phyloP scores from a whole-genome alignment of 371 early-diverging fungal species.

The Mucor saturninus region DNA sequence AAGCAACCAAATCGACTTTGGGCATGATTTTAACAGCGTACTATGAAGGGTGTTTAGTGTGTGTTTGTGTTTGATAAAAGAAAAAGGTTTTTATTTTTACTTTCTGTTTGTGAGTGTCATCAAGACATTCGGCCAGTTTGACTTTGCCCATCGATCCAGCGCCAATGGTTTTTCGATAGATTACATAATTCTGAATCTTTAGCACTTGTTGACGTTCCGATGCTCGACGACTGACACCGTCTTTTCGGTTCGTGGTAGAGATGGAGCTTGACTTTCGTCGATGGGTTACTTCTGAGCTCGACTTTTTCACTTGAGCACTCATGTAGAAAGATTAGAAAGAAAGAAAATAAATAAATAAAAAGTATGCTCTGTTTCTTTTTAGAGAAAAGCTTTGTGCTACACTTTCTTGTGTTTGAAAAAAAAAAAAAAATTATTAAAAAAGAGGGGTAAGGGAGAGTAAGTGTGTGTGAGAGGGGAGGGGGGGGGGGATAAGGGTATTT shows the following conservation, averaged over 20 bases:
- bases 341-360: constrained; percentile 8
- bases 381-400: constrained; percentile 9
- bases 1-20: constrained; percentile 36
- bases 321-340: not conserved
- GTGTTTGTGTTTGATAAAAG: not conserved
- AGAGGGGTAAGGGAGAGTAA: not conserved
- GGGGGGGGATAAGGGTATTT: not conserved
- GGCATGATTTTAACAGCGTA: constrained; percentile 61
- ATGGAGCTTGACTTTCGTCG: constrained; percentile 19
- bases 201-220: constrained; percentile 46
- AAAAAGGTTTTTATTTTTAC: constrained; percentile 19
- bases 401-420: not conserved
- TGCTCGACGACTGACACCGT: constrained; percentile 30
- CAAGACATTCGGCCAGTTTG: constrained; percentile 79
- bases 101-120: constrained; percentile 44
- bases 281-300: not conserved
- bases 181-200: constrained; percentile 50
- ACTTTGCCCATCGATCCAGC: constrained; percentile 99
- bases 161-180: constrained; percentile 85
- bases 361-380: constrained; percentile 12
- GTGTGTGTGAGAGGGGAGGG: not conserved
- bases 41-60: constrained; percentile 19
- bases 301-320: not conserved
- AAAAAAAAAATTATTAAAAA: constrained; percentile 2
- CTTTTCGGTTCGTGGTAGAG: constrained; percentile 13